Conservation (phyloP, 2,329 filamentous ascomycete genomes). For the Zymoseptoria crescenta region DNA sequence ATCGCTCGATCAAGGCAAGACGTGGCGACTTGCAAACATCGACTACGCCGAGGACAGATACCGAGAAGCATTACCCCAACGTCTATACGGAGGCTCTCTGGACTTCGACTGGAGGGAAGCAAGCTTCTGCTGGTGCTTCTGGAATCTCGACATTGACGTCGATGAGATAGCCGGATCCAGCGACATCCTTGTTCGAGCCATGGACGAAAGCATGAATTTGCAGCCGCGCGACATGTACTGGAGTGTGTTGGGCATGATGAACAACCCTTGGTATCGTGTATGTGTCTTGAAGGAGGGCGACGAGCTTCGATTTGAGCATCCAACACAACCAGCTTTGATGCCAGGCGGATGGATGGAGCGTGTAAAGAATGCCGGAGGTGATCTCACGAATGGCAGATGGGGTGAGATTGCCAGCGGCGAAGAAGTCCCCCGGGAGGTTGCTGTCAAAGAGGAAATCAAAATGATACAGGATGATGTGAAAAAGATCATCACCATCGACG, state of each 20-base stretch:
- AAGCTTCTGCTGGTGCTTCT: conserved; percentile 89
- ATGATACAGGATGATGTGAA: conserved; percentile 66
- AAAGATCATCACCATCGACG: conserved; percentile 58
- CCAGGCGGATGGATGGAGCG: conserved; percentile 90
- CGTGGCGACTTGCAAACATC: conserved; percentile 70
- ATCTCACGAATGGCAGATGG: conserved; percentile 76
- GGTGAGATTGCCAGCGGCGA: conserved; percentile 60
- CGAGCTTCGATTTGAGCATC: conserved; percentile 72
- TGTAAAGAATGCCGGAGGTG: conserved; percentile 73
- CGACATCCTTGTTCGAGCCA: conserved; percentile 73
- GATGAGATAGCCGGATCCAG: conserved; percentile 54
- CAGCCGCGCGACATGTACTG: conserved; percentile 94
- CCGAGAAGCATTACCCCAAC: conserved; percentile 53
- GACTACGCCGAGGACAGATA: conserved; percentile 83
- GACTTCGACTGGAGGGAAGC: conserved; percentile 77
- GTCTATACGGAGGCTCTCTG: conserved; percentile 66
- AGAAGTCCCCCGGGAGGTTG: conserved; percentile 32
- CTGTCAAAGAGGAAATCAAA: conserved; percentile 55
- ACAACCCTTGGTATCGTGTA: conserved; percentile 87
- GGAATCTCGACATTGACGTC: conserved; percentile 63
- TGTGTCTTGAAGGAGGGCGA: conserved; percentile 62
- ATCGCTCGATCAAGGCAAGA: conserved; percentile 72
- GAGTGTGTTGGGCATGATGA: conserved; percentile 96
- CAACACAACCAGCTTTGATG: conserved; percentile 69
- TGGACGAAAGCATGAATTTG: conserved; percentile 82